These are phyloP conservation scores for Colletotrichum lindemuthianum DNA, from an alignment of 2,329 filamentous ascomycete species.

Conservation along the genomic window DNA sequence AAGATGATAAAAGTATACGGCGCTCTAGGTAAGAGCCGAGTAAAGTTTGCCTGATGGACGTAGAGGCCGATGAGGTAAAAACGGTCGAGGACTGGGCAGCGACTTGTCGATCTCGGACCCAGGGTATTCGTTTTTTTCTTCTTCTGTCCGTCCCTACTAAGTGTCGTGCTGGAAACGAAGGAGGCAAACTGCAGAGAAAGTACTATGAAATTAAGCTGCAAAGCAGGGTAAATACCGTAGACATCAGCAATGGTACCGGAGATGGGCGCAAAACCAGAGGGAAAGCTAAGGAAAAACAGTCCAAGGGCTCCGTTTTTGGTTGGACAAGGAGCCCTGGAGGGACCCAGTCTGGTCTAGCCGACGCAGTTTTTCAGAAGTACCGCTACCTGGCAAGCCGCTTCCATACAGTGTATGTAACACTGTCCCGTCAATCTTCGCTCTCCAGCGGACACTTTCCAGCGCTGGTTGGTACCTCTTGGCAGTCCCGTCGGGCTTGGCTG, in stretches of 20 bases:
- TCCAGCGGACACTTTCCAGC: slow-evolving; percentile 1
- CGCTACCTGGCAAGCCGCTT: slow-evolving; percentile 4
- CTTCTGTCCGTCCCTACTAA: neutral
- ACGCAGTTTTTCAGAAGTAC: slow-evolving; percentile 2
- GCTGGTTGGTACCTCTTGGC: too few relatives aligned
- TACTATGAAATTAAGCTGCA: neutral
- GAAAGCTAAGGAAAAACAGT: slow-evolving; percentile 22
- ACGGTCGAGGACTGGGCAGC: neutral
- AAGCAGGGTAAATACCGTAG: neutral
- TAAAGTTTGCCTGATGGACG: slow-evolving; percentile 16
- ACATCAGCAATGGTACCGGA: slow-evolving; percentile 3
- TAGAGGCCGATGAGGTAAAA: slow-evolving; percentile 26
- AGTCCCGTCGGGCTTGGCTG: slow-evolving; percentile 4
- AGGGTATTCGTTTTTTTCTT: neutral
- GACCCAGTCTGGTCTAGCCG: slow-evolving; percentile 22
- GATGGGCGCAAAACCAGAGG: slow-evolving; percentile 7
- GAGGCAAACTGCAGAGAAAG: neutral
- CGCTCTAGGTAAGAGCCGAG: neutral
- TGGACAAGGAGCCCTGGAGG: slow-evolving; percentile 15
- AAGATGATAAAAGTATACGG: neutral
- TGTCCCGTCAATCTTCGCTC: too few relatives aligned
- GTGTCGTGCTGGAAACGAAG: neutral
- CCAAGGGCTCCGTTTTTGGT: slow-evolving; percentile 21
- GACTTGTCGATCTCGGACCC: slow-evolving; percentile 19
- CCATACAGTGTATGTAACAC: slow-evolving; percentile 10